Percentiles rank a stretch among this genome's conserved stretches.
phyloP scores from a whole-genome alignment of 202 grass and related monocot genomes.

The Dendrocalamus latiflorus region DNA sequence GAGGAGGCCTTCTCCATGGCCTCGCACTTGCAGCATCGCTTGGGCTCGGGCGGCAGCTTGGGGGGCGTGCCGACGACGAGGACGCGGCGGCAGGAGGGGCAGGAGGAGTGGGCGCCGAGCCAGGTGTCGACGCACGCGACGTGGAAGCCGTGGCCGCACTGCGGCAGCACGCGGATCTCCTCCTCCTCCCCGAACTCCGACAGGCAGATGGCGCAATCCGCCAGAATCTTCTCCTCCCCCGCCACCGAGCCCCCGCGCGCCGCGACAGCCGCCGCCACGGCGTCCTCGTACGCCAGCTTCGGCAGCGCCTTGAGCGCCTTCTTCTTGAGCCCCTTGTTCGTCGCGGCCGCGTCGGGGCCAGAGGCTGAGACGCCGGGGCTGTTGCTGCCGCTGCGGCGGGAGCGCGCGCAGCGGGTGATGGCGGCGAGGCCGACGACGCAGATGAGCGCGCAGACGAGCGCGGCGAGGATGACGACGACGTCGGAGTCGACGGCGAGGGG shows the following conservation, averaged over 20 bases:
- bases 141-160: conserved; percentile 74
- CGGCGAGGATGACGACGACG: conserved; percentile 61
- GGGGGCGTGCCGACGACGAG: conserved; percentile 28
- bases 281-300: conserved; percentile 44
- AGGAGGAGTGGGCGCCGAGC: conserved; percentile 60
- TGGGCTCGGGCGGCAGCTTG: neutral
- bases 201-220: conserved; percentile 68
- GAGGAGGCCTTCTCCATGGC: conserved; percentile 22
- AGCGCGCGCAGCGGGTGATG: conserved; percentile 45
- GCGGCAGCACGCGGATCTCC: conserved; percentile 67
- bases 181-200: conserved; percentile 52
- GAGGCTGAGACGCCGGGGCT: neutral
- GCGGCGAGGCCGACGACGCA: conserved; percentile 57
- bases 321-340: conserved; percentile 62
- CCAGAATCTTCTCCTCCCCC: neutral
- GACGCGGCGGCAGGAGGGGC: conserved; percentile 64
- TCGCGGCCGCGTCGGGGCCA: neutral
- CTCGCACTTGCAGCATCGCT: conserved; percentile 33
- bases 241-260: conserved; percentile 3
- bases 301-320: conserved; percentile 59
- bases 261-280: conserved; percentile 18
- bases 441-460: conserved; percentile 69
- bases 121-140: conserved; percentile 66
- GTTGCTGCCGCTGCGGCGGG: neutral
- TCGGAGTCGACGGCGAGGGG: conserved; percentile 39